phyloP scores from a whole-genome alignment of 2,329 filamentous ascomycete species.

The Westerdykella aurantiaca region DNA sequence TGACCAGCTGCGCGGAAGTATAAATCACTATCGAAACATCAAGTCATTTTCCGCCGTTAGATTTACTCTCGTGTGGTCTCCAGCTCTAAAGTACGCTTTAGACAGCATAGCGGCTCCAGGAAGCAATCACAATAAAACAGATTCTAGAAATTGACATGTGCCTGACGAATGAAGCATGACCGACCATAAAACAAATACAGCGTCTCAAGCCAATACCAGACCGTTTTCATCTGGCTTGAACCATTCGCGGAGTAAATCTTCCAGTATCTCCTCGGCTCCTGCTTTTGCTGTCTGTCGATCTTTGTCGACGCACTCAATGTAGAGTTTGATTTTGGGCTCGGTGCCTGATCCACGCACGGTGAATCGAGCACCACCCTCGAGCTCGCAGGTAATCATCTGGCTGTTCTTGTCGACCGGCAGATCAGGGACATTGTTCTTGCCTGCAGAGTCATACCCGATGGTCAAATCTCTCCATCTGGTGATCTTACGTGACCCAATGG shows the following conservation, averaged over 20 bases:
- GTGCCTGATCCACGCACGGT: slow-evolving; percentile 58
- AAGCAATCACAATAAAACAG: no score
- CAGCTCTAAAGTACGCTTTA: no score
- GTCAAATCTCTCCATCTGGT: slow-evolving; percentile 58
- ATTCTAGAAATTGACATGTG: no score
- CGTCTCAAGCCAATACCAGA: slow-evolving; percentile 27
- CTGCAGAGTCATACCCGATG: slow-evolving; percentile 53
- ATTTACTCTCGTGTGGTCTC: no score
- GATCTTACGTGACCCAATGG: slow-evolving; percentile 50
- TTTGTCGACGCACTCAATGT: slow-evolving; percentile 46
- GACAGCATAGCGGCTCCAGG: no score
- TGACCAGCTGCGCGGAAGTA: no score
- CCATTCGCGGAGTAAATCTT: slow-evolving; percentile 46
- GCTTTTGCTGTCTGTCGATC: slow-evolving; percentile 40
- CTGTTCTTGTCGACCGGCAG: slow-evolving; percentile 53
- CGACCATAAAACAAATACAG: not conserved
- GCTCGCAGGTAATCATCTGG: slow-evolving; percentile 60
- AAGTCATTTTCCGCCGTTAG: no score
- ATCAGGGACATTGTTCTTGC: slow-evolving; percentile 46
- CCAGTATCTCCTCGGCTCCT: slow-evolving; percentile 43
- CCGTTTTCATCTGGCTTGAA: slow-evolving; percentile 40
- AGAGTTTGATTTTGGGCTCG: slow-evolving; percentile 61
- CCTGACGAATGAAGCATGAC: no score
- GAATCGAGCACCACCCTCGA: slow-evolving; percentile 52
- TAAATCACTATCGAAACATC: no score